Conservation (phyloP, 2,329 filamentous ascomycete species). For the Colletotrichum costaricense region DNA sequence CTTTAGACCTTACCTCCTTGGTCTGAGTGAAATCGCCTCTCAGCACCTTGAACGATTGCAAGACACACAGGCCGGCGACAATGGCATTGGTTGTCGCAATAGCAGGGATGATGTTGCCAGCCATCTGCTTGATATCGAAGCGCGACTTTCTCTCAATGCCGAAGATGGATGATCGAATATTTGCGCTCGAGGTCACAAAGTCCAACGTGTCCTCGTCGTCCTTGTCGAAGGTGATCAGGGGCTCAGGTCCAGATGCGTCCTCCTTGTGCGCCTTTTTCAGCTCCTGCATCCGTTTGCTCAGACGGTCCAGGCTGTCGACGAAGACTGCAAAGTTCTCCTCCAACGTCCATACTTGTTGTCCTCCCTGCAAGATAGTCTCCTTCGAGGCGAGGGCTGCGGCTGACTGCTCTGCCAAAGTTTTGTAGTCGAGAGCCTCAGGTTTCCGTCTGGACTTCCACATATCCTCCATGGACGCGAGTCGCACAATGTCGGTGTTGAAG, state of each 20-base stretch:
- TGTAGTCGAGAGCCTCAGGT: conserved; percentile 80
- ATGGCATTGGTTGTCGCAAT: conserved; percentile 99
- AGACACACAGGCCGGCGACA: conserved; percentile 89
- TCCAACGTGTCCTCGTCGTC: conserved; percentile 95
- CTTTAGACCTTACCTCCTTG: conserved; percentile 71
- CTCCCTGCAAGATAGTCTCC: conserved; percentile 69
- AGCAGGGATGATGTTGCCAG: conserved; percentile 97
- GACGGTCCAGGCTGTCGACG: conserved; percentile 80
- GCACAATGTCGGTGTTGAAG: conserved; percentile 85
- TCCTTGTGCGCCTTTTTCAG: conserved; percentile 62
- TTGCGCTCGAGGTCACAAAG: conserved; percentile 91
- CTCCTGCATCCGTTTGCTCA: conserved; percentile 79
- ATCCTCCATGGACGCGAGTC: conserved; percentile 87
- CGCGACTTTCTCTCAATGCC: conserved; percentile 89
- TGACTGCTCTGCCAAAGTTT: conserved; percentile 66
- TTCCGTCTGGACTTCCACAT: conserved; percentile 92
- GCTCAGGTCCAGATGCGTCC: conserved; percentile 61
- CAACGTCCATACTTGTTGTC: conserved; percentile 83
- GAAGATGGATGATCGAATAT: conserved; percentile 90
- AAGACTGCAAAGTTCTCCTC: conserved; percentile 89
- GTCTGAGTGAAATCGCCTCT: conserved; percentile 76
- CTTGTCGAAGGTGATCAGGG: conserved; percentile 91
- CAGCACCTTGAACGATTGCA: conserved; percentile 93
- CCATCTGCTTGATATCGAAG: conserved; percentile 99
- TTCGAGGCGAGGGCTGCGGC: conserved; percentile 59